Evolutionary conservation across 768 basidiomycete genomes (phyloP), one percentile per base, ranked within the genome.

Genomic region (Chalciporus chontae): DNA sequence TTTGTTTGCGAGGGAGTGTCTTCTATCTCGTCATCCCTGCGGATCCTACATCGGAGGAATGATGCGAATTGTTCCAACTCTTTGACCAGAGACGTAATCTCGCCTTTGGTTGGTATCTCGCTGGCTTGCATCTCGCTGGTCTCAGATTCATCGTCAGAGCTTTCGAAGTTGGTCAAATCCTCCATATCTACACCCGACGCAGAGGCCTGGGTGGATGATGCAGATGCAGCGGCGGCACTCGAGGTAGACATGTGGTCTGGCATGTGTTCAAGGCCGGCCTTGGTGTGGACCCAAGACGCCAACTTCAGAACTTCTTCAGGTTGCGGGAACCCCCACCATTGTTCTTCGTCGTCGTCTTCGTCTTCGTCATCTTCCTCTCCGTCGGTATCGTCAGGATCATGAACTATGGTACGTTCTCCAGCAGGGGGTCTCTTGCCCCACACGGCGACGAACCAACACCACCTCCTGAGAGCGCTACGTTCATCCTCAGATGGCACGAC

Each of bases 241-340:
- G 32, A 23, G 31, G 32, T 23, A 14, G 46, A 37, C 23, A 45
- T 71, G 13, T 43, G 43, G 26, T 48, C 46, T 9, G 38, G 26
- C 4, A 21, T n/a, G 23, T 55, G 54, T 48, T 73, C 66, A 18
- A 80, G 61, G 15, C 68, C 73, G 43, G 74, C 70, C 62, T 77
- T 79, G 57, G 74, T 70, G 37, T 73, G 70, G 27, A 88, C 68
- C 85, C 85, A 90, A 44, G 81, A 75, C 3, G 81, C 80, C 18
- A 90, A 65, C 61, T 79, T 83, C 45, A 66, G 61, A 50, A 91
- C 81, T 51, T 90, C 86, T 32, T 69, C 69, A 1, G 82, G 79
- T 8, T 85, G 74, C 70, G 75, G 78, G 67, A 90, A 83, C 11
- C 77, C 85, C 85, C 87, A 90, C 89, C 89, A 91, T n/a, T 69